phyloP scores from a whole-genome alignment of 2,329 filamentous ascomycete genomes.

The Paramyrothecium roridum region DNA sequence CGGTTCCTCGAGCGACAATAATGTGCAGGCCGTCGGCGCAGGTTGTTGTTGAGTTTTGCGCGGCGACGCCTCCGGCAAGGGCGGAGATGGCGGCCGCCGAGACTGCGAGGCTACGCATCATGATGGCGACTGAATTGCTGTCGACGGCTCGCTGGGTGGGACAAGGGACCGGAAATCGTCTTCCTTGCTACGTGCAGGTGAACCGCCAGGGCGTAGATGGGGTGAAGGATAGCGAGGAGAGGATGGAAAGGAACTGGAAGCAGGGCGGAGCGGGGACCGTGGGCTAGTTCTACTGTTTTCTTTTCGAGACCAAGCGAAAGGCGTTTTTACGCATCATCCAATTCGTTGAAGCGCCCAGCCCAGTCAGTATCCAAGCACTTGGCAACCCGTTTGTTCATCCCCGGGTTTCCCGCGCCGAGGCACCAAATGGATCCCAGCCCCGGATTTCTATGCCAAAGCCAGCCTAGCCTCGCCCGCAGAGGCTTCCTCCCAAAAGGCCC shows the following conservation, averaged over 20 bases:
- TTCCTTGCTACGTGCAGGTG: no score
- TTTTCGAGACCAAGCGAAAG: neutral
- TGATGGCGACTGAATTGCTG: neutral
- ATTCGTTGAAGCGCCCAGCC: no score
- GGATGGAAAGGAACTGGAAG: neutral
- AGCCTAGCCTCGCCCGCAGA: neutral
- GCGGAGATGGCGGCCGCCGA: slow-evolving; percentile 14
- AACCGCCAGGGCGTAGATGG: neutral
- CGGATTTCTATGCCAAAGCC: neutral
- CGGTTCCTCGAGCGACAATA: slow-evolving; percentile 35
- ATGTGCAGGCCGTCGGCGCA: slow-evolving; percentile 36
- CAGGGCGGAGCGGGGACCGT: neutral
- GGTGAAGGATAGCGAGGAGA: neutral
- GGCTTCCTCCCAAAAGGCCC: no score
- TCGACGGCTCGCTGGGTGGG: neutral
- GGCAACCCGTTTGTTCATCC: neutral
- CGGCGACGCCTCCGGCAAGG: slow-evolving; percentile 16
- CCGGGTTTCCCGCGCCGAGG: neutral
- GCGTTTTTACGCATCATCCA: no score
- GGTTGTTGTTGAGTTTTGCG: slow-evolving; percentile 11
- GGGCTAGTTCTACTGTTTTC: neutral
- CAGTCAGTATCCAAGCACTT: no score
- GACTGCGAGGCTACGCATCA: neutral
- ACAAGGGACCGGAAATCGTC: no score
- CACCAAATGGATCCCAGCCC: neutral